Evolutionary conservation across 2,329 filamentous ascomycete species (phyloP), one percentile per base, ranked within the genome.

Genomic region (Fusarium keratoplasticum): DNA sequence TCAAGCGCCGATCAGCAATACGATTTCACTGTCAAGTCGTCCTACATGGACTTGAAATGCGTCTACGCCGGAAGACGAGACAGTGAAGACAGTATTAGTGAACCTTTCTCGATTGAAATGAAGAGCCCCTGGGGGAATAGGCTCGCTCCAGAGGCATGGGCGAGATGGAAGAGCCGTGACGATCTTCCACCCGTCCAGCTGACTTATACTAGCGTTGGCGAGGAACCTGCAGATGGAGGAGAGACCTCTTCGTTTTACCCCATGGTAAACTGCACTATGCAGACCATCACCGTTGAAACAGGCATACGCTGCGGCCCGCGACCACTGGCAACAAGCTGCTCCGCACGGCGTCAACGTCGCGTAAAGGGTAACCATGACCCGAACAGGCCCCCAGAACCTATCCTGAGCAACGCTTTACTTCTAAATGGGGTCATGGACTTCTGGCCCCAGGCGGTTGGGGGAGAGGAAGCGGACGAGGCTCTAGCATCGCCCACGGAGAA

Each of bases 211-310:
- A 5, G 11, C 10, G 2, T 14, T 13, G 29, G 13, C 16, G 1
- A 13, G n/a, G 22, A 16, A 10, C 42, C 1, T 54, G 6, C 20
- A 6, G 8, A 11, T 6, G 27, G 6, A 8, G 27, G 5, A 31
- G 10, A 13, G 10, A 11, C 3, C 3, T 3, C 5, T n/a, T 2
- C 0, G 8, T 54, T n/a, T 18, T 31, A 4, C 4, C 16, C 10
- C 9, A 20, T 33, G n/a, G 8, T 35, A 4, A 55, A 55, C 29
- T 55, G 52, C 52, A 55, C 52, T 20, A 55, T 55, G 27, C 52
- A 35, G n/a, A 31, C 29, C 6, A 35, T 55, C 11, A 22, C 31
- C 0, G 29, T 55, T 20, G 27, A 55, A 6, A 55, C 52, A 10
- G 5, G 1, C 14, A 55, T 55, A 9, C 29, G 5, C 2, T 55